Evolutionary conservation across 2,329 filamentous ascomycete species (phyloP), one percentile per base, ranked within the genome.

Genomic region (Coniochaeta pulveracea): DNA sequence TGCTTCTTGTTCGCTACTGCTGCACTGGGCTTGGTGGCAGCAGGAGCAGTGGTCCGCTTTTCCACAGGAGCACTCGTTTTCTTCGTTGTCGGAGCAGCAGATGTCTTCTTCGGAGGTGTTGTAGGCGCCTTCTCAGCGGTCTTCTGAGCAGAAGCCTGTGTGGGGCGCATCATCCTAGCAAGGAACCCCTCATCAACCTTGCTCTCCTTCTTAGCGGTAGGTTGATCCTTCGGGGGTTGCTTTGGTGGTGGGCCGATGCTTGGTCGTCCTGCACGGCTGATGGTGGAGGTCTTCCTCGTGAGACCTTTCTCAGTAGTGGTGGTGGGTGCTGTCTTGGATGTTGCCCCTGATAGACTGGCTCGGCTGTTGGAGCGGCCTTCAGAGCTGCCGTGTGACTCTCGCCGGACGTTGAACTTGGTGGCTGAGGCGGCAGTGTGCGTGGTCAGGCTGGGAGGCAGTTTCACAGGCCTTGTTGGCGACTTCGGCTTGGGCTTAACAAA

Each of bases 101-200:
- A 34, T 0, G 47, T 39, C 41, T 59, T 69, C 36, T 60, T 57
- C 0, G 69, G 68, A 3, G 70, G 68, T 1, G 69, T 69, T 0
- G 56, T 42, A 2, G 63, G 56, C 1, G 51, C 51, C 56, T 82
- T 85, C 5, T 83, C 79, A 3, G 71, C 61, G 0, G 70, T 69
- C 57, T 84, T 85, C 41, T 66, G 76, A 7, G 77, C 68, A 5
- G 77, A 84, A 15, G 72, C 64, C 27, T 79, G 71, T 0, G 82
- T 88, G 3, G 82, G 82, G 25, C 81, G 66, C 74, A 80, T 86
- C 81, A 88, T 85, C 34, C 82, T 72, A n/a, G 80, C 80, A 17
- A 88, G 58, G 55, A 88, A 88, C 10, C 74, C 57, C 42, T 83
- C 77, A 41, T 84, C 78, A 2, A 80, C 63, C 12, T 69, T 68